Conservation (phyloP, 352 stramenopile genomes). For the Phytophthora syringae region DNA sequence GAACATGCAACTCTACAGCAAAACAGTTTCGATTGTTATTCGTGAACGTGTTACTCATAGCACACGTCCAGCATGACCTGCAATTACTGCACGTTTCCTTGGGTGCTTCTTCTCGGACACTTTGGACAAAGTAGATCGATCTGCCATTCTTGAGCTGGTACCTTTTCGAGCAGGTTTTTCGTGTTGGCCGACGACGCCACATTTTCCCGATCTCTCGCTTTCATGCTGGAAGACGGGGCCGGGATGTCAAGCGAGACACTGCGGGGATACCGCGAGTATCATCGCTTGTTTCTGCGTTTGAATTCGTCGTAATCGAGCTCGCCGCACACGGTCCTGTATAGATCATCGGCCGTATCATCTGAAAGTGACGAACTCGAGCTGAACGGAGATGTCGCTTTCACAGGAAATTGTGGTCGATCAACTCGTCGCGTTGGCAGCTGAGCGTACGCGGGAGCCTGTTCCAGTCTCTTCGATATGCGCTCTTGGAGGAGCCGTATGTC, state of each 20-base stretch:
- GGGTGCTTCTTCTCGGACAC: slow-evolving; percentile 14
- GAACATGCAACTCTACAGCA: neutral
- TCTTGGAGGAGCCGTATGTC: slow-evolving; percentile 77
- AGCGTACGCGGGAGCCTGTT: slow-evolving; percentile 38
- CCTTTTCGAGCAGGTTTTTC: slow-evolving; percentile 22
- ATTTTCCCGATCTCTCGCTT: slow-evolving; percentile 24
- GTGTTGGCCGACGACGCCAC: slow-evolving; percentile 8
- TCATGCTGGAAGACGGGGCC: too few relatives aligned
- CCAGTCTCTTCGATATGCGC: slow-evolving; percentile 63
- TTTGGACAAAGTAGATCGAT: slow-evolving; percentile 7
- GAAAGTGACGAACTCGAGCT: slow-evolving; percentile 47
- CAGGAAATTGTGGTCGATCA: neutral
- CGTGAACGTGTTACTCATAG: slow-evolving; percentile 11
- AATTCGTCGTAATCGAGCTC: slow-evolving; percentile 25
- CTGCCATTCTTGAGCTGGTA: too few relatives aligned
- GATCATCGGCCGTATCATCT: slow-evolving; percentile 24
- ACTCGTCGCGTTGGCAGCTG: slow-evolving; percentile 7
- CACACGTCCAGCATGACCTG: slow-evolving; percentile 1
- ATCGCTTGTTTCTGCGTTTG: slow-evolving; percentile 29
- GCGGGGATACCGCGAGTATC: slow-evolving; percentile 22
- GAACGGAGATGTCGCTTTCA: slow-evolving; percentile 13
- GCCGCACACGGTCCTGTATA: slow-evolving; percentile 15
- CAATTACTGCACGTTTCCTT: slow-evolving; percentile 4
- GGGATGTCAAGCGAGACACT: slow-evolving; percentile 14
- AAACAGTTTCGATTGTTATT: slow-evolving; percentile 31